phyloP scores from a whole-genome alignment of 306 rosid genomes.

The Begonia peltatifolia region DNA sequence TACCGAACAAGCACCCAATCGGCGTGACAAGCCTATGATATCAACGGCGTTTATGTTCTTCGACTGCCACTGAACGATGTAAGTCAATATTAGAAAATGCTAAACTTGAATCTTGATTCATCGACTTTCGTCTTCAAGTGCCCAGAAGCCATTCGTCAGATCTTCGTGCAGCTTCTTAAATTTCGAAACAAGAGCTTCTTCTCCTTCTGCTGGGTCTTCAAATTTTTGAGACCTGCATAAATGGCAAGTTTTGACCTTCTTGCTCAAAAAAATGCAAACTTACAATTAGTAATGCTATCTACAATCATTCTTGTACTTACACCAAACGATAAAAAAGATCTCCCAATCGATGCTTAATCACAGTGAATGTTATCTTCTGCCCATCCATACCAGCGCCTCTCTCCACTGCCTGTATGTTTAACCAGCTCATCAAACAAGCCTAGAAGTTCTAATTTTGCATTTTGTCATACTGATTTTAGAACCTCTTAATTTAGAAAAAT shows the following conservation, averaged over 20 bases:
- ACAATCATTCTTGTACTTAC: slow-evolving; percentile 31
- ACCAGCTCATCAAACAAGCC: neutral
- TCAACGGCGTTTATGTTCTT: no score
- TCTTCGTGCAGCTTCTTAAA: slow-evolving; percentile 78
- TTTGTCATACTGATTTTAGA: no score
- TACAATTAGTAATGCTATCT: no score
- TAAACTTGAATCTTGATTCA: slow-evolving; percentile 14
- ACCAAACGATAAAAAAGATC: slow-evolving; percentile 96
- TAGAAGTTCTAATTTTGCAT: no score
- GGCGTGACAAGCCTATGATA: no score
- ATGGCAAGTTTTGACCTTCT: neutral
- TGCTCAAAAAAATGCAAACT: no score
- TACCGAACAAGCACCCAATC: no score
- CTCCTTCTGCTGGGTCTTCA: slow-evolving; percentile 99
- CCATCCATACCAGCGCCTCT: slow-evolving; percentile 97
- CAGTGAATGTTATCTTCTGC: slow-evolving; percentile 69
- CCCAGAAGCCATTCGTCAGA: slow-evolving; percentile 83
- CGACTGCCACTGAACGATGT: no score
- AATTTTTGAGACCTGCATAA: slow-evolving; percentile 83
- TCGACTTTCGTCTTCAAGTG: slow-evolving; percentile 96
- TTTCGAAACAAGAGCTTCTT: slow-evolving; percentile 54
- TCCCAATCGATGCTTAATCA: slow-evolving; percentile 92
- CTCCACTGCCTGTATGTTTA: slow-evolving; percentile 64
- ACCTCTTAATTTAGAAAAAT: no score
- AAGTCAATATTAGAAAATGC: no score